These are phyloP conservation scores for Dendrobium chrysotoxum DNA, from an alignment of 106 monocot genomes.

Conservation along the genomic window DNA sequence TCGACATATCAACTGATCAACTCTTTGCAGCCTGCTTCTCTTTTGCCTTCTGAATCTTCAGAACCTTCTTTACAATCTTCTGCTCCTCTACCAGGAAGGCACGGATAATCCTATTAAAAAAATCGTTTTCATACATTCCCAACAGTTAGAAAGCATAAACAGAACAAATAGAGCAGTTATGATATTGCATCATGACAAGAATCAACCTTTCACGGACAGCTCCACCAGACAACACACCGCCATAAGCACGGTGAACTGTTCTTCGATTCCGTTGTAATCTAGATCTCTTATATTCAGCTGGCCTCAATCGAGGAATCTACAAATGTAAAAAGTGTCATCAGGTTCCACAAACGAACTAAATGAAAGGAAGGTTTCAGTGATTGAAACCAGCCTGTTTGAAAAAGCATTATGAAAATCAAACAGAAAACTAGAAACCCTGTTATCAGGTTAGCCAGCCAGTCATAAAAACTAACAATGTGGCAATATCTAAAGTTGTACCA, in stretches of 20 bases:
- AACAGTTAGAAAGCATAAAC: not conserved
- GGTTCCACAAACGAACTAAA: not conserved
- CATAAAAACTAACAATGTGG: no score
- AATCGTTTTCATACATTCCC: not conserved
- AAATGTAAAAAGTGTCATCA: not conserved
- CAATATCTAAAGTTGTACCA: no score
- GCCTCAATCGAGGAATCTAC: slow-evolving; percentile 44
- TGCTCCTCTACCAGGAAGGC: slow-evolving; percentile 65
- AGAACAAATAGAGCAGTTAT: not conserved
- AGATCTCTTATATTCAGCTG: slow-evolving; percentile 35
- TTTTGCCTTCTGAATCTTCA: slow-evolving; percentile 69
- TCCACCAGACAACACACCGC: slow-evolving; percentile 33
- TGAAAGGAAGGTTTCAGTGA: not conserved
- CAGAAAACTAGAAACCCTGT: no score
- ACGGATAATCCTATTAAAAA: slow-evolving; percentile 33
- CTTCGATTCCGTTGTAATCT: slow-evolving; percentile 33
- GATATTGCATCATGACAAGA: not conserved
- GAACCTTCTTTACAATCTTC: slow-evolving; percentile 70
- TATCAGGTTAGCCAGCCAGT: no score
- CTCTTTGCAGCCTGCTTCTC: slow-evolving; percentile 47
- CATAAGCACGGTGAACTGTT: slow-evolving; percentile 45
- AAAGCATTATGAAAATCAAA: no score
- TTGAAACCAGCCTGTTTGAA: no score
- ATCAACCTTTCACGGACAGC: slow-evolving; percentile 39
- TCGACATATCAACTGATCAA: slow-evolving; percentile 8